A percentile compares a stretch with the other conserved stretches of the same genome.
Evolutionary conservation across 2,329 filamentous ascomycete genomes (phyloP).

Genomic region (Penicillium sp.): DNA sequence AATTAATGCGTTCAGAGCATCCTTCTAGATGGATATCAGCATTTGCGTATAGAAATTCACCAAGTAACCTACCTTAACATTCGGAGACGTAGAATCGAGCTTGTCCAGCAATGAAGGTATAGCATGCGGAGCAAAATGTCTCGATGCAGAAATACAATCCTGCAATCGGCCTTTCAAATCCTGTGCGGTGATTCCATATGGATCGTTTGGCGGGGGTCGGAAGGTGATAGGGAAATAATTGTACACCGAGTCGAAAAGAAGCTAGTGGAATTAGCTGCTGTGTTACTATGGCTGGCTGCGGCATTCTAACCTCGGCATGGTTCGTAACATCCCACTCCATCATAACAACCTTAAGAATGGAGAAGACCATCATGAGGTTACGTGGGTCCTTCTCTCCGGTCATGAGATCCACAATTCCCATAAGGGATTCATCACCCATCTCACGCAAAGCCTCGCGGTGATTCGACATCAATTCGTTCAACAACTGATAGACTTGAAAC

Average conservation of each 20-base stretch:
- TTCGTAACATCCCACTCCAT: slow-evolving; percentile 65
- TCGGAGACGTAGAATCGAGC: slow-evolving; percentile 67
- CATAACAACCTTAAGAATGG: slow-evolving; percentile 65
- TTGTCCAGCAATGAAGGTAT: slow-evolving; percentile 69
- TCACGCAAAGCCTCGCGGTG: slow-evolving; percentile 58
- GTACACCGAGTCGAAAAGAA: slow-evolving; percentile 67
- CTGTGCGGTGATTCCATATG: slow-evolving; percentile 68
- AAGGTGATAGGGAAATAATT: slow-evolving; percentile 74
- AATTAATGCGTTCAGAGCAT: slow-evolving; percentile 63
- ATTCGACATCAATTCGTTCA: slow-evolving; percentile 62
- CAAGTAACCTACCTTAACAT: slow-evolving; percentile 56
- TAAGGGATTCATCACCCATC: slow-evolving; percentile 61
- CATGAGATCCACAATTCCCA: slow-evolving; percentile 64
- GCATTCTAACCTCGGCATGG: slow-evolving; percentile 54
- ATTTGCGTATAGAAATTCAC: neutral
- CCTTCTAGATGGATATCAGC: slow-evolving; percentile 46
- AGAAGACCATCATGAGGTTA: slow-evolving; percentile 70
- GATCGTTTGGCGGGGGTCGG: slow-evolving; percentile 67
- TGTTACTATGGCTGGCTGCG: neutral
- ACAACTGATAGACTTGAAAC: slow-evolving; percentile 61
- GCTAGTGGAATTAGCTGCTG: slow-evolving; percentile 30
- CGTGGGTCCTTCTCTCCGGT: slow-evolving; percentile 69
- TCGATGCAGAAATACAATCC: slow-evolving; percentile 63
- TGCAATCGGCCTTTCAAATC: slow-evolving; percentile 65
- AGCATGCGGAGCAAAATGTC: slow-evolving; percentile 64